Base-by-base conservation (phyloP, 2,329 filamentous ascomycete genomes). In the Thielaviopsis ethacetica region DNA sequence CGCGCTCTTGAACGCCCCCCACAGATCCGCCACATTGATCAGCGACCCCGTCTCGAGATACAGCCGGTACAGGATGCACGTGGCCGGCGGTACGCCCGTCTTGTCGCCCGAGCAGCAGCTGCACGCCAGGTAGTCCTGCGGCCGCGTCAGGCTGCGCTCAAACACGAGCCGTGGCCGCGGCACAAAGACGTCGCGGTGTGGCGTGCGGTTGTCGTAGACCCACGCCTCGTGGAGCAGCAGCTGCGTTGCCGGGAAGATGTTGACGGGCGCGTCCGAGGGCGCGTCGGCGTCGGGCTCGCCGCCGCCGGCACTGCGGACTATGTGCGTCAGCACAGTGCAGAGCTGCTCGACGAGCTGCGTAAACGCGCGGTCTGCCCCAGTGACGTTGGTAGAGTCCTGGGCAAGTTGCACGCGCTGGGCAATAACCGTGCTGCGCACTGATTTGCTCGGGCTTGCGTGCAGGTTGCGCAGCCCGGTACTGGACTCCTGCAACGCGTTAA, bases 351-450 rank as follows among this genome's bases (percentile, higher is more conserved):
- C 75, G 12, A 88, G 70, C 24, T 74, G 71, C 17, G 86, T 88
- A 67, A 88, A 88, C 5, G 78, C 76, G 63, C 80, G 81, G 70
- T 91, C 88, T 63, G 85, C 76, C 52, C 83, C 77, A 0, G 85
- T 86, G 27, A 91, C 75, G 3, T 79, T 75, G 1, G 86, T 82
- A 63, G 84, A 83, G 67, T 90, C 84, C 63, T 82, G 85, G 70
- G 85, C 88, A 49, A 93, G 75, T 66, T 90, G 84, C 19, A 93
- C 86, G 67, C 87, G 86, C 66, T 91, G 86, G 17, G 86, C 86
- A 56, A 91, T 82, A 34, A 91, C 81, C 0, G 88, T 91, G 1
- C 87, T 88, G 52, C 88, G 78, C 49, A 88, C 71, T 51, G 85
- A 82, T 63, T 82, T 83, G 70, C 79, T 80, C 63, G 85, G 83